These are phyloP conservation scores for Monosporascus sp. DNA, from an alignment of 2,329 filamentous ascomycete species.

Conservation along the genomic window DNA sequence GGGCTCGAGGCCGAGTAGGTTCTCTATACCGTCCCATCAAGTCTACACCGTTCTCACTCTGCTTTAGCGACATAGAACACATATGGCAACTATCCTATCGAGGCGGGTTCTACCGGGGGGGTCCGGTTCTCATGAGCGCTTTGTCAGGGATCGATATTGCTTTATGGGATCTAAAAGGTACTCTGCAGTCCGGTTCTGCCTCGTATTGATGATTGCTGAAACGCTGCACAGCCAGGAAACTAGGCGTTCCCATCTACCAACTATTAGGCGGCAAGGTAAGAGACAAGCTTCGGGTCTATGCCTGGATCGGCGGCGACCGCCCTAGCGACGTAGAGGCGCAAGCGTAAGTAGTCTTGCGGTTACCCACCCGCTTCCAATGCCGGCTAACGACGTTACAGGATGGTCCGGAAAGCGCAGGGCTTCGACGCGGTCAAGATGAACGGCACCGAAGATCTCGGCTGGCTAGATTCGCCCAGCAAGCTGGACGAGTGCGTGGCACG, in stretches of 20 bases:
- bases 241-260: slow-evolving; percentile 65
- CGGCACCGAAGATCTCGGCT: slow-evolving; percentile 68
- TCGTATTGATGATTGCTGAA: not conserved
- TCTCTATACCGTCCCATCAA: not conserved
- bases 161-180: slow-evolving; percentile 69
- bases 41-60: not conserved
- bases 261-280: slow-evolving; percentile 71
- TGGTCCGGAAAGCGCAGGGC: slow-evolving; percentile 54
- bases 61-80: slow-evolving; percentile 65
- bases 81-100: slow-evolving; percentile 74
- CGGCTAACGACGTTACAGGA: slow-evolving; percentile 30
- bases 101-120: slow-evolving; percentile 69
- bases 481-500: slow-evolving; percentile 62
- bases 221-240: slow-evolving; percentile 31
- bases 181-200: not conserved
- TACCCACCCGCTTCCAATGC: accelerated
- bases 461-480: slow-evolving; percentile 65
- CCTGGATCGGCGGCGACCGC: slow-evolving; percentile 73
- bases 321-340: slow-evolving; percentile 60
- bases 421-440: slow-evolving; percentile 74
- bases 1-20: slow-evolving; percentile 66
- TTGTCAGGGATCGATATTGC: slow-evolving; percentile 75
- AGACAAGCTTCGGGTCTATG: slow-evolving; percentile 65
- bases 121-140: slow-evolving; percentile 76
- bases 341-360: slow-evolving; percentile 39